phyloP scores from a whole-genome alignment of 1,284 basidiomycete genomes.

The Apiotrichum sp. region DNA sequence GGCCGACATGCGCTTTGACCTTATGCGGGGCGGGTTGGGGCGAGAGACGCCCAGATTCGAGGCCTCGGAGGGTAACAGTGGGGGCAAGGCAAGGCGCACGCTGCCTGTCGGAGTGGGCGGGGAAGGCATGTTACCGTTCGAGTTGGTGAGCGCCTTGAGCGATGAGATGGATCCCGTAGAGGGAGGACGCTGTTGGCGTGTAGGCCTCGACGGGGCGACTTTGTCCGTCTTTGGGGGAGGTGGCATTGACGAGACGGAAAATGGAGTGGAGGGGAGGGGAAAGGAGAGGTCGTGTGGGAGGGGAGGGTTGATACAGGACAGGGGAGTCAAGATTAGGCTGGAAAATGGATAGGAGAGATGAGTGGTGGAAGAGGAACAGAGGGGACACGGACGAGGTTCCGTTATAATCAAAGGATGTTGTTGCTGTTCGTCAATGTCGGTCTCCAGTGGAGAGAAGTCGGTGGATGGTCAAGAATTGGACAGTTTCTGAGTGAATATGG shows the following conservation, averaged over 20 bases:
- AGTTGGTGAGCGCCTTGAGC: not conserved
- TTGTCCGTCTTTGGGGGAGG: conserved; percentile 1
- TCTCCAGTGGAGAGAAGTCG: no score
- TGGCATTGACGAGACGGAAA: not conserved
- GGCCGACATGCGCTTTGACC: conserved; percentile 9
- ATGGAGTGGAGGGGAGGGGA: not conserved
- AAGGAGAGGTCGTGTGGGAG: not conserved
- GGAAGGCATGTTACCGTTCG: not conserved
- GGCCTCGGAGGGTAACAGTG: conserved; percentile 6
- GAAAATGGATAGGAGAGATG: no score
- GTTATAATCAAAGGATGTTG: no score
- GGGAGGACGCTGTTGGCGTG: not conserved
- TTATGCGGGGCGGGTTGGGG: conserved; percentile 10
- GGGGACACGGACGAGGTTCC: no score
- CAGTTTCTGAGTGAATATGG: no score
- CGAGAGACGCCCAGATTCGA: conserved; percentile 4
- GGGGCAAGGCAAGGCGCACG: conserved; percentile 3
- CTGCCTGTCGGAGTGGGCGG: not conserved
- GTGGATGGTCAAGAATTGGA: no score
- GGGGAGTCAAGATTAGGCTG: no score
- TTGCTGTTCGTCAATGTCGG: no score
- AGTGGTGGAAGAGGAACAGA: no score
- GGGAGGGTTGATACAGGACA: no score
- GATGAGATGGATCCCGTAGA: not conserved
- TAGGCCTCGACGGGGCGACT: not conserved